Evolutionary conservation across 139 green algal species (phyloP).

Genomic region (Closterium sp.): DNA sequence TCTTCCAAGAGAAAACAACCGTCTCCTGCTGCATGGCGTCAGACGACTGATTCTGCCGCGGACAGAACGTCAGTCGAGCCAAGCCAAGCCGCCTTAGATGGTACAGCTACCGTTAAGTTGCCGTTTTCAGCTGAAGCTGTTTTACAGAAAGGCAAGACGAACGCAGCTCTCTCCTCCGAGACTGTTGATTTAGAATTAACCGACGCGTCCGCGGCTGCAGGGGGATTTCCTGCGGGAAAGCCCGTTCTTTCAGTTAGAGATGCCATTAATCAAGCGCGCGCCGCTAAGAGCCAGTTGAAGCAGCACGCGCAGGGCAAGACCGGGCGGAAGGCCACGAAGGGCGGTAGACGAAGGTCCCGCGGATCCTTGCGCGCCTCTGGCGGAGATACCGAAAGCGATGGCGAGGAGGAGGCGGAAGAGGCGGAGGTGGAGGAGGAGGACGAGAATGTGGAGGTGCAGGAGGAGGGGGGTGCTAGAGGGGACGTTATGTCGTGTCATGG

Average conservation of each 20-base stretch:
- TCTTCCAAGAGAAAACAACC: neutral
- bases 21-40: neutral
- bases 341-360: neutral
- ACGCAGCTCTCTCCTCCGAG: neutral
- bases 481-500: neutral
- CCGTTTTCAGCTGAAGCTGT: neutral
- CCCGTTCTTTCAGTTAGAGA: neutral
- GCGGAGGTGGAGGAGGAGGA: conserved; percentile 58
- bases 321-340: neutral
- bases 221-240: neutral
- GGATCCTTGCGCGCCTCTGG: neutral
- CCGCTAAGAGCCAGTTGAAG: neutral
- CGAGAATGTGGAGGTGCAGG: conserved; percentile 53
- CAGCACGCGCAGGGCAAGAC: neutral
- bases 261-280: neutral
- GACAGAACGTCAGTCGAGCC: neutral
- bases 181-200: neutral
- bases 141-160: neutral
- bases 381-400: conserved; percentile 15
- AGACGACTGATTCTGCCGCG: neutral
- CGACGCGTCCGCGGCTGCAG: neutral
- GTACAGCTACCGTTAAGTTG: neutral
- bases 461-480: neutral
- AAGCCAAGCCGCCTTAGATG: neutral
- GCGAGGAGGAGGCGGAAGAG: conserved; percentile 56